Percentiles rank a stretch among this genome's conserved stretches.
Evolutionary conservation across 2,329 filamentous ascomycete species (phyloP).

Genomic region (Lachnellula willkommii): DNA sequence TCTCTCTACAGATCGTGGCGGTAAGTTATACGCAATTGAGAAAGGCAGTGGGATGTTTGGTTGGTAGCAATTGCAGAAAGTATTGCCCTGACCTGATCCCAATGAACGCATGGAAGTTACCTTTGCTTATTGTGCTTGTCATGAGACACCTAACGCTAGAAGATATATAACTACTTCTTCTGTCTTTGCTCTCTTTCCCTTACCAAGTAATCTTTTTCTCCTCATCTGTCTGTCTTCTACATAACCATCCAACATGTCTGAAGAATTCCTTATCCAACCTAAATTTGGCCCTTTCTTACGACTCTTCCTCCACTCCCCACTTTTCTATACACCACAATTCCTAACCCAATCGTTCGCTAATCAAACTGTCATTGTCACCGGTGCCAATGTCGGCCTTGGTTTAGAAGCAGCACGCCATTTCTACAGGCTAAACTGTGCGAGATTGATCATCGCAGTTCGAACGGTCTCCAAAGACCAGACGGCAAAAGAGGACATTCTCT

Average conservation of each 20-base stretch:
- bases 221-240: neutral
- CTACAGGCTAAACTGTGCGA: slow-evolving; percentile 27
- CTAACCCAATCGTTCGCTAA: slow-evolving; percentile 18
- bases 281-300: neutral
- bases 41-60: neutral
- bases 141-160: neutral
- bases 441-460: slow-evolving; percentile 36
- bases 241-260: neutral
- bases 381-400: slow-evolving; percentile 38
- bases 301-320: slow-evolving; percentile 9
- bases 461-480: slow-evolving; percentile 37
- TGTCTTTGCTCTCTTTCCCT: neutral
- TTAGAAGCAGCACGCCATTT: slow-evolving; percentile 35
- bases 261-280: neutral
- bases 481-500: slow-evolving; percentile 33
- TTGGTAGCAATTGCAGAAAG: neutral
- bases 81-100: neutral
- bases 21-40: neutral
- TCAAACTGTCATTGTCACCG: slow-evolving; percentile 36
- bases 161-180: neutral
- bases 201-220: neutral
- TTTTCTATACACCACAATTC: slow-evolving; percentile 14
- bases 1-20: neutral
- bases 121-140: neutral
- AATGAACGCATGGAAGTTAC: neutral